Base-by-base conservation (phyloP, 495 filamentous ascomycete genomes). In the Venustampulla echinocandica region DNA sequence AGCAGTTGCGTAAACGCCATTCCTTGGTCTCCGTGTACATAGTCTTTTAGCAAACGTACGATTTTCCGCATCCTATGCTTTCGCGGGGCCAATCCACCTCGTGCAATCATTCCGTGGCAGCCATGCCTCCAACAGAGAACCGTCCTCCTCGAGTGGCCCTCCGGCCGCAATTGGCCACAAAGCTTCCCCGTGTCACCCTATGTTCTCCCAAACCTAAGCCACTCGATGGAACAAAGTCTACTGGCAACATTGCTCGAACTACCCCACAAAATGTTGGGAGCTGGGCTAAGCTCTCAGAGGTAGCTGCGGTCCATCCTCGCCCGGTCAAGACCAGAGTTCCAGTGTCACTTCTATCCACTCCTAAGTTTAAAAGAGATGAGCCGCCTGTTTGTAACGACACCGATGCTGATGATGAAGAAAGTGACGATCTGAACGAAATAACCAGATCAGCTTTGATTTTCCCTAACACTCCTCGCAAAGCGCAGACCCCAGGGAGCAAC, bases 381-480 rank as follows among this genome's bases (percentile, higher is more conserved):
- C 7, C 7, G 27, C 7, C 27, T 30, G 27, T n/a, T 30, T n/a
- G 27, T 7, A 30, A 22, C 37, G 22, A 17, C n/a, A 40, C 37
- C 4, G 37, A 40, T 40, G 37, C 37, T 17, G 37, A 40, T 22
- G 37, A 40, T 23, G 42, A 33, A 19, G 41, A 32, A 44, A 44
- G 41, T 34, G 45, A 47, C 3, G 33, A 28, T 20, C 11, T 48
- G 2, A 36, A 48, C 13, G 17, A 28, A 6, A 40, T 19, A 20
- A 30, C 39, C 25, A 28, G 47, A 38, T 44, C 47, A 2, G 47
- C 40, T 38, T 20, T 50, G 11, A 30, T 3, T 14, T 17, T n/a
- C 15, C 40, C 22, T 14, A 22, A 10, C 4, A 47, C 10, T 37
- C 30, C 15, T 22, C 32, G 15, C 1, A 1, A 17, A 15, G 21